Evolutionary conservation across 441 rosid genomes (phyloP), one percentile per base, ranked within the genome.

Genomic region (Euphorbia corollata): DNA sequence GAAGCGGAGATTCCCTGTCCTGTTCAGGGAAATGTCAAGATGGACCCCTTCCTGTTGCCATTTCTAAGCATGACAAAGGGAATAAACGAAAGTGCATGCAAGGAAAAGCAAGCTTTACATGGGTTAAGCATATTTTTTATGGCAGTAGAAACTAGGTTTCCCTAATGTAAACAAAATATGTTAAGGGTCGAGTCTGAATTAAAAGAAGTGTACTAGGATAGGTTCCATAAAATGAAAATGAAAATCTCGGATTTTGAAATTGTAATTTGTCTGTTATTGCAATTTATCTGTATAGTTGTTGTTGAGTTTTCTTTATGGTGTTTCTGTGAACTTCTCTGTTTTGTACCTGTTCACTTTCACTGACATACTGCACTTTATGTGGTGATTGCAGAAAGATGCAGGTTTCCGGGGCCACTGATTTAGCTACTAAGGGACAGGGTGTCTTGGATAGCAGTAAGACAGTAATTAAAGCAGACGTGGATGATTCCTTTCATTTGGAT

Each of bases 321-420:
- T 58, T 55, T 50, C 47, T 55, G 18, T 63, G 47, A 34, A 22
- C 39, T 72, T 59, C 30, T n/a, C 0, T 32, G 27, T 66, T 23
- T 51, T 30, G 53, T 51, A 53, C 68, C 43, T 67, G 20, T 53
- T 67, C 39, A 53, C 53, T 51, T 58, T 55, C 64, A 36, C 75
- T 73, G 70, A 62, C 66, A 50, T 47, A 27, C 32, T 27, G 66
- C 34, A 54, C 51, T 59, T 53, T 64, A 20, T 74, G 65, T 72
- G 64, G 50, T 70, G 10, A 74, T 12, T 68, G 59, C 83, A 95
- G 98, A 75, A 95, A 95, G 82, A 87, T 88, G 96, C 97, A 88
- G 84, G 88, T 82, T 50, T 82, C 96, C 64, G 97, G 91, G 74
- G 97, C 96, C 71, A 74, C 85, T 64, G 99, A 90, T 75, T 83